Percentiles rank a stretch among this genome's conserved stretches.
Conservation (phyloP, 257 asterid genomes). For the Solanum chilense region DNA sequence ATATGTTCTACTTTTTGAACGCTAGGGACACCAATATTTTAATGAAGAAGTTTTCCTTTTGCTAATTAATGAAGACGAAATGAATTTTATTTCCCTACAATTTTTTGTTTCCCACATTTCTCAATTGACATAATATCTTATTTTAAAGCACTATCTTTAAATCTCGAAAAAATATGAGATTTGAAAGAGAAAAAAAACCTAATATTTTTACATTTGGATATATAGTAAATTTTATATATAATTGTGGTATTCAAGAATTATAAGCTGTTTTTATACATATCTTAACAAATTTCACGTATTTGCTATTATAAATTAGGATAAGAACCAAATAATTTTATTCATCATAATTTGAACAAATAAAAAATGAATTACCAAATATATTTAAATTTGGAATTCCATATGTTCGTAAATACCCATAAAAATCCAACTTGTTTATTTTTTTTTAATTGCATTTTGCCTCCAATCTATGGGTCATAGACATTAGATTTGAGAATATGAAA, state of each 20-base stretch:
- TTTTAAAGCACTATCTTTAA: neutral
- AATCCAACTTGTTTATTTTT: neutral
- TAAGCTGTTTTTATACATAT: neutral
- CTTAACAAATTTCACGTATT: neutral
- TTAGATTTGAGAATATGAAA: neutral
- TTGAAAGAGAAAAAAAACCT: neutral
- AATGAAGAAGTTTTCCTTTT: neutral
- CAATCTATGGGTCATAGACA: neutral
- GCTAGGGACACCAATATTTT: rapidly evolving
- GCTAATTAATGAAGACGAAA: neutral
- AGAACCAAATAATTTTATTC: neutral
- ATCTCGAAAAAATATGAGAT: neutral
- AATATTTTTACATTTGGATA: neutral
- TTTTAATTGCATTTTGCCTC: neutral
- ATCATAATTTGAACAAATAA: neutral
- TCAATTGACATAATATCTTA: too few relatives aligned
- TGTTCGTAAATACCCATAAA: neutral
- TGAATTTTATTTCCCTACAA: neutral
- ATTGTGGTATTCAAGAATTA: neutral
- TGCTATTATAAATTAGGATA: neutral
- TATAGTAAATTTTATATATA: neutral
- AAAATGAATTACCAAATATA: neutral
- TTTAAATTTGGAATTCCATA: neutral
- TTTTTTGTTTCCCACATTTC: too few relatives aligned
- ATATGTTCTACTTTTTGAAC: too few relatives aligned